These are phyloP conservation scores for Capsicum chinense DNA, from an alignment of 257 asterid genomes.

Conservation along the genomic window DNA sequence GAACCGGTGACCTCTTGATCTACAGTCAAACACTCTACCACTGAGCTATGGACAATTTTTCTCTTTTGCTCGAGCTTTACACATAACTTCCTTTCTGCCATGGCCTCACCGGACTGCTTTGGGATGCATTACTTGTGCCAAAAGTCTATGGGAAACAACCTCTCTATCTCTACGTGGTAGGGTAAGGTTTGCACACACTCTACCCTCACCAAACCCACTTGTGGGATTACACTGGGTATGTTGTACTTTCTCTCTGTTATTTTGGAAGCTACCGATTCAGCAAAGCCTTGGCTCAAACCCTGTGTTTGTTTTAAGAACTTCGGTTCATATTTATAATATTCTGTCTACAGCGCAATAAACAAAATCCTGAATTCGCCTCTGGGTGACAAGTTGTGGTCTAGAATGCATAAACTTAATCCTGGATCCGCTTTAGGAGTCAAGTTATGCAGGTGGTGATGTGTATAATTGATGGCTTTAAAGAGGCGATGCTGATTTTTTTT, in stretches of 20 bases:
- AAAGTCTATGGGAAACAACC: neutral
- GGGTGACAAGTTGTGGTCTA: neutral
- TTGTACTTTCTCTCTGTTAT: neutral
- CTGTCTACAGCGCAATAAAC: neutral
- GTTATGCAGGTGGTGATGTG: neutral
- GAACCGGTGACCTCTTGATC: too few relatives aligned
- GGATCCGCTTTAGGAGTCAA: neutral
- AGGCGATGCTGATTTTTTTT: too few relatives aligned
- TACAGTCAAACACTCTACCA: too few relatives aligned
- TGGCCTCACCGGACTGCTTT: neutral
- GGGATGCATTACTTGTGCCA: neutral
- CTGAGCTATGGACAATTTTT: too few relatives aligned
- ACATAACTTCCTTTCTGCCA: constrained; percentile 6
- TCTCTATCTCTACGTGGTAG: neutral
- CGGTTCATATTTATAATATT: neutral
- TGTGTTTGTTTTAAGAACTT: neutral
- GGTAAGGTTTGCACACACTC: neutral
- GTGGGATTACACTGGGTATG: neutral
- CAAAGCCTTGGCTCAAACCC: neutral
- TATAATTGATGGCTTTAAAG: too few relatives aligned
- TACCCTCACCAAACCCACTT: neutral
- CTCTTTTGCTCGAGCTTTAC: neutral
- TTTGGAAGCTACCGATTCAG: neutral
- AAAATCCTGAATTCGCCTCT: neutral
- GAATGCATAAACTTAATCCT: neutral